Evolutionary conservation across 2,329 filamentous ascomycete genomes (phyloP), one percentile per base, ranked within the genome.

Genomic region (Trichoderma sp.): DNA sequence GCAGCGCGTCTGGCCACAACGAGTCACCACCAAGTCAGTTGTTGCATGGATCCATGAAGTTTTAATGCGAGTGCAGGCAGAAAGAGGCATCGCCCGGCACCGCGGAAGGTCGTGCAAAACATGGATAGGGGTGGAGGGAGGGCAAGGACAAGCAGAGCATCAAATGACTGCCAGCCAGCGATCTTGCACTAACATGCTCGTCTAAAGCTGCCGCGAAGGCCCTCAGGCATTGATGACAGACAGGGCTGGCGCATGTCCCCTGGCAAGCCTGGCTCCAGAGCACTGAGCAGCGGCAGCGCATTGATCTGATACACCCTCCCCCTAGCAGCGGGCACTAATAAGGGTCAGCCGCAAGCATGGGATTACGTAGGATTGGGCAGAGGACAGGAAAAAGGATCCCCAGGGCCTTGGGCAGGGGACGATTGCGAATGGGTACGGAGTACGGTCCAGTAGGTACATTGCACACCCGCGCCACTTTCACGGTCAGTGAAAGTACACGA

Each of bases 251-350:
- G 50, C 28, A 47, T 53, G 26, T 32, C 32, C 43, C 34, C 34
- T 15, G 12, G 34, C 13, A 6, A 6, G 5, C 39, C 68, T 30
- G 8, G 61, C 28, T n/a, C 53, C 23, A 28, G 26, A 20, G 43
- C 43, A 47, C 36, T 50, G 53, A 47, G 34, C 55, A 68, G 53
- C 55, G n/a, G 34, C 57, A 58, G 30, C 64, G n/a, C 32, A 68
- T 12, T 58, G 32, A 36, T 57, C 53, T 68, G 65, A 32, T 59
- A 47, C 36, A 47, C 17, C 43, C 17, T 12, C 32, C 65, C 65
- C 28, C 36, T 57, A 68, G 65, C 53, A 23, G 55, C 72, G 66
- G 70, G 71, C 66, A 70, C 71, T 72, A 50, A 71, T n/a, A 58
- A 70, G 36, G 62, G 36, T 66, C 70, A 73, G 72, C 72, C 72